A percentile compares a stretch with the other conserved stretches of the same genome.
These are phyloP conservation scores for Blastomyces parvus DNA, from an alignment of 2,329 filamentous ascomycete genomes.

Conservation along the genomic window DNA sequence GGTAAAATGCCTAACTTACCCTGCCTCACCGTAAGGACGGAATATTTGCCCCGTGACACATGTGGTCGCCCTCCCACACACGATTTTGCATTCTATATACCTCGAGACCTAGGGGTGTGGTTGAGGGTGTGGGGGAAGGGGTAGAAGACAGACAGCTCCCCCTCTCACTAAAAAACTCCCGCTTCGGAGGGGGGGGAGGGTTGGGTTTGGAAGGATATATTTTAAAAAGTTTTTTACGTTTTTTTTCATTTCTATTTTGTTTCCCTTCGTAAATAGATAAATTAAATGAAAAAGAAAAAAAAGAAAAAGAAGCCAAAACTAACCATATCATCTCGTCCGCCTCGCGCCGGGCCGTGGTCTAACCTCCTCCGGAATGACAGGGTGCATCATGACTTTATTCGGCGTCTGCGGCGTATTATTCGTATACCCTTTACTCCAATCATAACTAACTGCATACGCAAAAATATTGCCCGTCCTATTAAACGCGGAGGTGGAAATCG, in stretches of 20 bases:
- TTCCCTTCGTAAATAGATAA: not conserved
- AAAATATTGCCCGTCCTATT: conserved; percentile 76
- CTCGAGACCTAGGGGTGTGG: no score
- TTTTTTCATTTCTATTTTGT: not conserved
- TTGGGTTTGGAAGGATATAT: no score
- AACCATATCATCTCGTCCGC: conserved; percentile 25
- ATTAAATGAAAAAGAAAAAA: not conserved
- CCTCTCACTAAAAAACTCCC: no score
- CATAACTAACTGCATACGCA: conserved; percentile 85
- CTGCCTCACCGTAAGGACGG: no score
- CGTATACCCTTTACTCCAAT: conserved; percentile 95
- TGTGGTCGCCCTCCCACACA: no score
- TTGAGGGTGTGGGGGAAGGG: no score
- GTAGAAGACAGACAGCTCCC: no score
- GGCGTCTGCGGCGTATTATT: conserved; percentile 62
- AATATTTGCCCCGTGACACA: no score
- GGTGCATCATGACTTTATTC: conserved; percentile 78
- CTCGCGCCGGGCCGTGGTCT: conserved; percentile 44
- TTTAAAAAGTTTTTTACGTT: no score
- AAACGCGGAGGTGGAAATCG: conserved; percentile 87
- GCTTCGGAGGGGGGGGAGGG: no score
- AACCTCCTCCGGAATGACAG: conserved; percentile 57
- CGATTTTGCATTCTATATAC: no score
- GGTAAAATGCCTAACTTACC: no score
- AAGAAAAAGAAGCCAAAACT: not conserved